Conservation (phyloP, 805 yeast species). For the Torulaspora quercuum region DNA sequence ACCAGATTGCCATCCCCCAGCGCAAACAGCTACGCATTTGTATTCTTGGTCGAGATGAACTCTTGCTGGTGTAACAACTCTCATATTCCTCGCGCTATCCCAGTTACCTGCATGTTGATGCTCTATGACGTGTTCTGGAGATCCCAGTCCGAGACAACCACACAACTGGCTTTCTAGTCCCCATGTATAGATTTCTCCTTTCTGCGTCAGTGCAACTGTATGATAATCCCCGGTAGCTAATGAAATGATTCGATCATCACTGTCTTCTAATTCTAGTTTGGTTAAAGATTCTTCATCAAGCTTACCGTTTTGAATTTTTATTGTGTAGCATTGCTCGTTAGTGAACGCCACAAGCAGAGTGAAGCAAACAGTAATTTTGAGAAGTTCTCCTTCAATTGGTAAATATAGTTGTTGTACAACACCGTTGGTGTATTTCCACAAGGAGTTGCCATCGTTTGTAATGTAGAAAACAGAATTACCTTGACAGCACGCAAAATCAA, state of each 20-base stretch:
- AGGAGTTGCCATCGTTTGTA: conserved; percentile 42
- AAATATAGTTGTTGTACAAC: conserved; percentile 20
- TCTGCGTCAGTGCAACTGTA: conserved; percentile 53
- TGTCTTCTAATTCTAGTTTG: conserved; percentile 30
- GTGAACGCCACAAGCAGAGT: conserved; percentile 54
- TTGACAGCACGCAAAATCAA: conserved; percentile 52
- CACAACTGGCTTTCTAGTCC: conserved; percentile 59
- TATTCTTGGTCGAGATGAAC: conserved; percentile 40
- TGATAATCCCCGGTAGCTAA: conserved; percentile 74
- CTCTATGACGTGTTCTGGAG: conserved; percentile 22
- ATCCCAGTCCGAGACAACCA: conserved; percentile 72
- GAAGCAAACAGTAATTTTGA: conserved; percentile 54
- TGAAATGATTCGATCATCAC: conserved; percentile 47
- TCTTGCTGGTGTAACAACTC: conserved; percentile 44
- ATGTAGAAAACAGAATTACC: conserved; percentile 51
- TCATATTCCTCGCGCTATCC: conserved; percentile 31
- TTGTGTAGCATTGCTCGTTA: conserved; percentile 41
- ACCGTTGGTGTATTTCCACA: conserved; percentile 34
- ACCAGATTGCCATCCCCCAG: conserved; percentile 80
- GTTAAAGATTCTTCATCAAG: conserved; percentile 16
- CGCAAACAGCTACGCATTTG: conserved; percentile 57
- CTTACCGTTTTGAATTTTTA: conserved; percentile 21
- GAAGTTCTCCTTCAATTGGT: conserved; percentile 37
- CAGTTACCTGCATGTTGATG: conserved; percentile 30
- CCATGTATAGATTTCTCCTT: conserved; percentile 62